Conservation (phyloP, 2,329 filamentous ascomycete genomes). For the Diaporthe humulicola region DNA sequence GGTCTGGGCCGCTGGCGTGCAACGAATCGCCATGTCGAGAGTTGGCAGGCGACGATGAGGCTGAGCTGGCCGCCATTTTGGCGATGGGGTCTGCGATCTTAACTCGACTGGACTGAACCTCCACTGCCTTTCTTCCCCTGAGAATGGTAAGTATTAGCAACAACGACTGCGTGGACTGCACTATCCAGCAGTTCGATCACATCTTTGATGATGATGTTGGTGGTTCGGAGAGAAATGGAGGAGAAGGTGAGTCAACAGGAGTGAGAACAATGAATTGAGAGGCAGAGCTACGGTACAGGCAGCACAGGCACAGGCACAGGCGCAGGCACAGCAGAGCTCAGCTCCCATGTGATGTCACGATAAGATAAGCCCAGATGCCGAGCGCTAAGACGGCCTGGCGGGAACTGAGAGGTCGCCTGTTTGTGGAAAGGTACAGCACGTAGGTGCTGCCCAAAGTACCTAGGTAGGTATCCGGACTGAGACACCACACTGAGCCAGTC, state of each 20-base stretch:
- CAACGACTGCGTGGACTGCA: conserved; percentile 11
- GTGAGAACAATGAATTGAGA: neutral
- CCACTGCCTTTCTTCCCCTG: conserved; percentile 15
- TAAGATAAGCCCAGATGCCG: conserved; percentile 29
- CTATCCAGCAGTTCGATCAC: conserved; percentile 35
- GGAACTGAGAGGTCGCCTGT: neutral
- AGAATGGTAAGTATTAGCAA: neutral
- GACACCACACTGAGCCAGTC: neutral
- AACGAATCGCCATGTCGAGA: conserved; percentile 30
- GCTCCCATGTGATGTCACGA: conserved; percentile 33
- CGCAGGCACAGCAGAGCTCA: neutral
- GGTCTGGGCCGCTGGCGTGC: neutral
- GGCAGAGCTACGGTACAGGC: conserved; percentile 9
- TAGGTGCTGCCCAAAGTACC: neutral
- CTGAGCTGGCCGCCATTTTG: conserved; percentile 25
- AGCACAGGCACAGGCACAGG: neutral
- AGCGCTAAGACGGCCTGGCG: conserved; percentile 2
- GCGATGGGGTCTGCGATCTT: neutral
- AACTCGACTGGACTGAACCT: conserved; percentile 11
- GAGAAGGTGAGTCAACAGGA: neutral
- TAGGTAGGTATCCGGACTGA: neutral
- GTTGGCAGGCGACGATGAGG: conserved; percentile 38
- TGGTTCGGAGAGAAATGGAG: neutral
- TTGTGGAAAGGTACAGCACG: neutral
- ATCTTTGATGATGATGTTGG: conserved; percentile 28